A percentile compares a stretch with the other conserved stretches of the same genome.
Conservation (phyloP, 345 rosid genomes). For the Bretschneidera sinensis region DNA sequence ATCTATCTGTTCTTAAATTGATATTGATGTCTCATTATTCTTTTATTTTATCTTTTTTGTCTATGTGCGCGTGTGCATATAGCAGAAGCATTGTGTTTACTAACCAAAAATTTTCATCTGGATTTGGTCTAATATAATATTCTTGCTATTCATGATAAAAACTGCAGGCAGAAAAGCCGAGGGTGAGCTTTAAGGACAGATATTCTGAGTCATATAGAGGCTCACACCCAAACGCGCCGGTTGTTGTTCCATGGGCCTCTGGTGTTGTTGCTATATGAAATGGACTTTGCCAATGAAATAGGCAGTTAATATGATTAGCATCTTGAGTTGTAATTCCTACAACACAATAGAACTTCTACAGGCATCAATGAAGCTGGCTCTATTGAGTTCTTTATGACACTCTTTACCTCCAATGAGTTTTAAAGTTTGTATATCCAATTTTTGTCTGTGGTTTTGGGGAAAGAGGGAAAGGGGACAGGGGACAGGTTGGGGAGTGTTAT, state of each 20-base stretch:
- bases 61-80: too few relatives aligned
- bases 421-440: background rate
- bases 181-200: constrained; percentile 61
- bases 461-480: constrained; percentile 12
- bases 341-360: background rate
- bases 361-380: constrained; percentile 4
- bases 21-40: background rate
- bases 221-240: constrained; percentile 76
- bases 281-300: too few relatives aligned
- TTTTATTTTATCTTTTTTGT: too few relatives aligned
- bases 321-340: too few relatives aligned
- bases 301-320: constrained; percentile 1
- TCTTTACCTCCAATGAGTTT: constrained; percentile 1
- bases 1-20: background rate
- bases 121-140: background rate
- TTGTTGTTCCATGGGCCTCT: constrained; percentile 88
- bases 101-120: background rate
- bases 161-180: constrained; percentile 82
- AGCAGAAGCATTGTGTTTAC: background rate
- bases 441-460: background rate
- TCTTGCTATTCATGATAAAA: constrained; percentile 14
- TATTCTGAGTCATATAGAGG: constrained; percentile 75
- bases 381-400: background rate
- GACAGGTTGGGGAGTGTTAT: background rate
- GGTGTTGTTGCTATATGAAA: constrained; percentile 62